Base-by-base conservation (phyloP, 2,329 filamentous ascomycete genomes). In the Pestalotiopsis sp. region DNA sequence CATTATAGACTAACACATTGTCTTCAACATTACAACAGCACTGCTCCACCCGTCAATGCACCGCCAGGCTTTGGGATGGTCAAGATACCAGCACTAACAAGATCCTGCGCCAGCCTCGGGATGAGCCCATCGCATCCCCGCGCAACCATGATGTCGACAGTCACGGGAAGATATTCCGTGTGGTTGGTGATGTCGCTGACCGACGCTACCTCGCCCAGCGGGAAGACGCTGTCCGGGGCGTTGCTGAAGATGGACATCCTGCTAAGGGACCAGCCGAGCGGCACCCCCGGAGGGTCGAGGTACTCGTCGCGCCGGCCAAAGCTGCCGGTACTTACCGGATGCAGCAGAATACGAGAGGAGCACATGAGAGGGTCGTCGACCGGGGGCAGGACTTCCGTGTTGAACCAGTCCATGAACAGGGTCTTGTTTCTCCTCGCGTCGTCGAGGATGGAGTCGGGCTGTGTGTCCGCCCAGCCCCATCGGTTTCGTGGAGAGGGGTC, bases 91-190 rank as follows among this genome's bases (percentile, higher is more conserved):
- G 80, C 83, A 31, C 77, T 77, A 1, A 85, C 81, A 68, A 91
- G 70, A 57, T 87, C 85, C 64, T 83, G 78, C 2, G 88, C 85
- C 64, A 91, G 75, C 58, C 81, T 82, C 57, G 86, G 86, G 31
- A 91, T 73, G 79, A 90, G 81, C 0, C 86, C 86, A 77, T 91
- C 89, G 70, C 89, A 91, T 0, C 88, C 88, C 71, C 84, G 86
- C 0, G 87, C 85, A 0, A 83, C 88, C 77, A 91, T 78, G 23
- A 91, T 79, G 70, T 88, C 82, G 0, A 90, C 83, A 0, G 86
- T 84, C 0, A 91, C 88, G 0, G 89, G 89, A 41, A 90, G 75
- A 60, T 78, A 78, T 72, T 87, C 85, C 4, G 80, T 80, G 52
- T 85, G 83, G 1, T 82, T 79, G 17, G 45, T 52, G 3, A 52